phyloP scores from a whole-genome alignment of 495 filamentous ascomycete genomes.

The Penicillium steckii region DNA sequence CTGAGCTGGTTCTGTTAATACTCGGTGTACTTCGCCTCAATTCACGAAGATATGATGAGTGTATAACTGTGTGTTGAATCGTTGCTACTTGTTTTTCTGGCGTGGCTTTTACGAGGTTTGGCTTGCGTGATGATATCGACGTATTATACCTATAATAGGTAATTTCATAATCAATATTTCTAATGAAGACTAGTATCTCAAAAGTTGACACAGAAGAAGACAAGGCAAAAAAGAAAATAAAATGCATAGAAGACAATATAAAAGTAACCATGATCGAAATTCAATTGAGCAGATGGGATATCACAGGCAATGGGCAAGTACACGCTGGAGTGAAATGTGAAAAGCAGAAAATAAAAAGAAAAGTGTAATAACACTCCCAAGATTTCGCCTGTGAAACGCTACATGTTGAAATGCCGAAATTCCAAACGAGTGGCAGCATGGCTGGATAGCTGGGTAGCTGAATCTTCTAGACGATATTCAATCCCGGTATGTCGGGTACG shows the following conservation, averaged over 20 bases:
- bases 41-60: neutral
- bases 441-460: neutral
- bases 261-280: neutral
- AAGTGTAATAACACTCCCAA: neutral
- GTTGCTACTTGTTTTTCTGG: neutral
- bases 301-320: neutral
- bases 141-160: neutral
- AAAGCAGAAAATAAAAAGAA: neutral
- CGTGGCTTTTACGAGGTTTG: neutral
- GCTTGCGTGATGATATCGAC: neutral
- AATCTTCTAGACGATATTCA: neutral
- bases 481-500: conserved; percentile 4
- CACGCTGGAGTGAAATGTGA: too few relatives aligned
- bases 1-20: neutral
- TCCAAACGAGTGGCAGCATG: neutral
- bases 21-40: neutral
- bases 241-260: neutral
- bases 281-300: neutral
- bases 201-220: neutral
- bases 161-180: neutral
- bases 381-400: neutral
- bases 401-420: neutral
- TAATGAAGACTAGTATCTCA: neutral
- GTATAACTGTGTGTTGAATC: neutral
- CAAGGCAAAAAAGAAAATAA: neutral